phyloP scores from a whole-genome alignment of 345 rosid genomes.

The Camelina laxa region DNA sequence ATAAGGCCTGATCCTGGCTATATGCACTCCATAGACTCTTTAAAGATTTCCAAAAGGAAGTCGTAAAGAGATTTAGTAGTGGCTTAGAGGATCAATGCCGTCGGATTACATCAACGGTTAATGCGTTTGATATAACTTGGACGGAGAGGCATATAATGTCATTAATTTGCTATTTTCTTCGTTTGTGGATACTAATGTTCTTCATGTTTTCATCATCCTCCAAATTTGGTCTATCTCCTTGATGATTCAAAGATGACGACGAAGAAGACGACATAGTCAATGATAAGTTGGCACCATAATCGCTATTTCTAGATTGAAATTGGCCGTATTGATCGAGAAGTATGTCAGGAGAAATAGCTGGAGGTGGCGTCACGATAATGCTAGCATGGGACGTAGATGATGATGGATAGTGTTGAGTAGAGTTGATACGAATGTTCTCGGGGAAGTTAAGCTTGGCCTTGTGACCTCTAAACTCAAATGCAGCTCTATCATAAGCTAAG shows the following conservation, averaged over 20 bases:
- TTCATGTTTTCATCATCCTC: constrained; percentile 30
- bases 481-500: constrained; percentile 46
- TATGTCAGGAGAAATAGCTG: constrained; percentile 31
- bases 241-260: constrained; percentile 13
- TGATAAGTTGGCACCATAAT: constrained; percentile 1
- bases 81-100: background rate
- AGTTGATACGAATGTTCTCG: constrained; percentile 24
- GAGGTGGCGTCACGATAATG: constrained; percentile 3
- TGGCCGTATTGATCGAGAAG: constrained; percentile 44
- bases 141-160: background rate
- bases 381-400: constrained; percentile 7
- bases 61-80: background rate
- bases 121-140: constrained; percentile 2
- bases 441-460: constrained; percentile 49
- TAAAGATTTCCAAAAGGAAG: background rate
- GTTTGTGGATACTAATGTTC: constrained; percentile 32
- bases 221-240: background rate
- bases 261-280: constrained; percentile 37
- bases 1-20: constrained; percentile 5
- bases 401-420: constrained; percentile 30
- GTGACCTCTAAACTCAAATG: constrained; percentile 43
- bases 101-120: background rate
- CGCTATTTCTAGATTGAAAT: constrained; percentile 3
- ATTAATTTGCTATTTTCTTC: constrained; percentile 36
- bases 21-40: background rate